Conservation (phyloP, 352 stramenopile species). For the Phytopythium vexans region DNA sequence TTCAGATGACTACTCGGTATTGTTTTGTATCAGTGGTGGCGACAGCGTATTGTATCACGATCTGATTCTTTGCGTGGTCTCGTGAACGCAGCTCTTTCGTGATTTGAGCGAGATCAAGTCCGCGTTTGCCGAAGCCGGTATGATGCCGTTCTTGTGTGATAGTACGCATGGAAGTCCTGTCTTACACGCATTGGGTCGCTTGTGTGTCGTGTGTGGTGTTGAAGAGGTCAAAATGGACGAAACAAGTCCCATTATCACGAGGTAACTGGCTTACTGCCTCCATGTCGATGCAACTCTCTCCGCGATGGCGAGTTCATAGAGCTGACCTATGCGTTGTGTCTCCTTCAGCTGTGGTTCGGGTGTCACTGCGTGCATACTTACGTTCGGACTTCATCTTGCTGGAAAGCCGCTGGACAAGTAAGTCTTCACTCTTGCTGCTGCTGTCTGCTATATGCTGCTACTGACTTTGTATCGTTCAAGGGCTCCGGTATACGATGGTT, state of each 20-base stretch:
- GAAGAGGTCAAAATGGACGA: slow-evolving; percentile 54
- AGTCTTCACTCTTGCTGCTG: slow-evolving; percentile 1
- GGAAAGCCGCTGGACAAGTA: slow-evolving; percentile 72
- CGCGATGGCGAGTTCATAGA: slow-evolving; percentile 1
- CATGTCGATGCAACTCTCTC: no score
- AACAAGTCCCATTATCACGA: slow-evolving; percentile 66
- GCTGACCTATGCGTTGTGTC: slow-evolving; percentile 4
- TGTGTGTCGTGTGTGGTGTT: slow-evolving; percentile 5
- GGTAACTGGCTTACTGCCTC: slow-evolving; percentile 17
- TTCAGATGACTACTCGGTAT: slow-evolving; percentile 78
- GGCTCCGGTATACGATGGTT: slow-evolving; percentile 86
- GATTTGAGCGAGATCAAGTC: slow-evolving; percentile 71
- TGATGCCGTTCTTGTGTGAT: slow-evolving; percentile 1
- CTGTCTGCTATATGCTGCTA: slow-evolving; percentile 4
- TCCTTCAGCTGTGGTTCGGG: slow-evolving; percentile 57
- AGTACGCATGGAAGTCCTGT: background rate
- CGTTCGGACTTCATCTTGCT: slow-evolving; percentile 60
- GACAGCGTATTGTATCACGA: slow-evolving; percentile 11
- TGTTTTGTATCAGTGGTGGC: slow-evolving; percentile 12
- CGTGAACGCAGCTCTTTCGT: slow-evolving; percentile 47
- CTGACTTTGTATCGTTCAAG: slow-evolving; percentile 20
- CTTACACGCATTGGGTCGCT: slow-evolving; percentile 2
- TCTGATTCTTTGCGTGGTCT: background rate
- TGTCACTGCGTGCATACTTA: slow-evolving; percentile 61
- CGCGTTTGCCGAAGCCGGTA: slow-evolving; percentile 75